Evolutionary conservation across 2,329 filamentous ascomycete species (phyloP).

Genomic region (Claviceps fusiformis): DNA sequence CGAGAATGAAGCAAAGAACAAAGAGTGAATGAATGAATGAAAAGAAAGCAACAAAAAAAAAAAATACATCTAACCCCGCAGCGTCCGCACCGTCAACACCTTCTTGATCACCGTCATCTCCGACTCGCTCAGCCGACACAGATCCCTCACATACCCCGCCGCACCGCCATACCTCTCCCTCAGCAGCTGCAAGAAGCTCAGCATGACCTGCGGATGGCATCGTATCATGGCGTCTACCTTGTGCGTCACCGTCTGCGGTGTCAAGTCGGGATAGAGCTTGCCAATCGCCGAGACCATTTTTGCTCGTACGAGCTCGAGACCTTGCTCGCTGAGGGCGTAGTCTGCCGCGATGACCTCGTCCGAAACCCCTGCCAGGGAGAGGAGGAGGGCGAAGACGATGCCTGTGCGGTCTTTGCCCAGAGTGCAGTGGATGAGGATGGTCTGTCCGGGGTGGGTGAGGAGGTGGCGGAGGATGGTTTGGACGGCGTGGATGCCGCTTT

Average conservation of each 20-base stretch:
- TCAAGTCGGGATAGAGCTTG: not conserved
- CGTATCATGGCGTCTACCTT: not conserved
- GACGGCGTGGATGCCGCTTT: not conserved
- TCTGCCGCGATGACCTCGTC: not conserved
- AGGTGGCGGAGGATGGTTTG: not conserved
- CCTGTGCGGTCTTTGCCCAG: not conserved
- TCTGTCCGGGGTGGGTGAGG: not conserved
- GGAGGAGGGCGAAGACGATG: not conserved
- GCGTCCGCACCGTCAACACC: not conserved
- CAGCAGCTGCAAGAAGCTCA: not conserved
- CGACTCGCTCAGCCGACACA: not conserved
- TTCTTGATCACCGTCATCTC: not conserved
- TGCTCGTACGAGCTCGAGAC: not conserved
- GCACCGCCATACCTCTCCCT: not conserved
- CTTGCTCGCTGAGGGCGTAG: not conserved
- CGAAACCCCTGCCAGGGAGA: not conserved
- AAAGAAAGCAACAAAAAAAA: too few relatives aligned
- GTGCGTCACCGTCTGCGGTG: not conserved
- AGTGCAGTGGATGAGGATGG: not conserved
- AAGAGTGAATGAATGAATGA: too few relatives aligned
- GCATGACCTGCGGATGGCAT: not conserved
- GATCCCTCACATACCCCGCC: not conserved
- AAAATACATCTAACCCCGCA: too few relatives aligned
- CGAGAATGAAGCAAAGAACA: too few relatives aligned
- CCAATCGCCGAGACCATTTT: not conserved